Base-by-base conservation (phyloP, 192 early-diverging fungal genomes). In the Backusella liffmaniae region DNA sequence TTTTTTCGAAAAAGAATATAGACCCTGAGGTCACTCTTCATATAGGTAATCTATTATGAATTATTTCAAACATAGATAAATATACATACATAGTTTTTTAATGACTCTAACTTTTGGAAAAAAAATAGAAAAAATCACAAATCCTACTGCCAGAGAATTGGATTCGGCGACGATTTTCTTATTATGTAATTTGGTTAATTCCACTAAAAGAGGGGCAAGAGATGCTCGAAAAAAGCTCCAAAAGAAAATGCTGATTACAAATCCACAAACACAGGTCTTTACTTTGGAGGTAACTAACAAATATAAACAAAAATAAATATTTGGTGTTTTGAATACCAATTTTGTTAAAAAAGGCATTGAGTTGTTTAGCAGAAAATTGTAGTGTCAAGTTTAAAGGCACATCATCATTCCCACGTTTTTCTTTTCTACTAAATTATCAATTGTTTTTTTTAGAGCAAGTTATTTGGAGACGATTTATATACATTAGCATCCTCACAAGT, bases 161-260 rank as follows among this genome's bases (percentile, higher is more conserved):
- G 82, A 83, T 70, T 83, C 78, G 82, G 46, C 75, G 9, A 36
- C 79, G 7, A 59, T 77, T 15, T 74, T 79, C 44, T 49, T 74
- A 36, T 73, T 83, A 16, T 79, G 82, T 62, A 69, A 79, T 34
- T 59, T 62, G 5, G 59, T 83, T 18, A 77, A 79, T 26, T 70
- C 46, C 2, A 70, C 82, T 30, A 78, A 83, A 16, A 67, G 67
- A 32, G 82, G 82, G 15, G 82, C 77, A 36, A 83, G 79, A 72
- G 82, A 83, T 66, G 82, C 82, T 18, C 59, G 82, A 34, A 83
- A 83, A 46, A 53, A 75, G 0, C 73, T 83, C 9, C 82, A 83
- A 44, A 83, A 75, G 72, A 83, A 83, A 30, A 79, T 76, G 70
- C 34, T 79, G 5, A 29, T 49, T 2, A 30, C 10, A 15, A 67